Conservation (phyloP, 176 grass and related monocot species). For the Themeda triandra region DNA sequence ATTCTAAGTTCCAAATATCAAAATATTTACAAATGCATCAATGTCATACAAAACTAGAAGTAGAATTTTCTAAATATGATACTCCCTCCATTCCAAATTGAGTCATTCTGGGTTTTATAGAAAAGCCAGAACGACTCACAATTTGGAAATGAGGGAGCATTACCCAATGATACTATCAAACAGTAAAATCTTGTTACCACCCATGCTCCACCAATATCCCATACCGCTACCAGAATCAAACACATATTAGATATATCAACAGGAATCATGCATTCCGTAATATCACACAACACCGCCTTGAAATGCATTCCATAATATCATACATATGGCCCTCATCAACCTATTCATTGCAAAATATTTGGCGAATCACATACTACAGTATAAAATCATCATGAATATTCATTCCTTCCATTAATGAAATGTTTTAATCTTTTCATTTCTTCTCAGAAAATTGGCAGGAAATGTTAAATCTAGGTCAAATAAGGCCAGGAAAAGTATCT, state of each 20-base stretch:
- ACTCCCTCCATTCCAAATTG: no score
- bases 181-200: neutral
- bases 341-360: neutral
- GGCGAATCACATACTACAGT: neutral
- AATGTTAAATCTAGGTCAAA: neutral
- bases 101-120: no score
- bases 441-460: neutral
- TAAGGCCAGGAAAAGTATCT: neutral
- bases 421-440: neutral
- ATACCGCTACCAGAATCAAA: neutral
- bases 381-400: conserved; percentile 8
- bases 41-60: neutral
- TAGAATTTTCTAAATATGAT: neutral
- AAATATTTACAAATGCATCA: neutral
- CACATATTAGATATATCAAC: neutral
- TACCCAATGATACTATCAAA: neutral
- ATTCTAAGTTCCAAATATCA: neutral
- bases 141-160: neutral
- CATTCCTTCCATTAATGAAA: neutral
- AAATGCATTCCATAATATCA: neutral
- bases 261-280: no score
- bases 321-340: neutral
- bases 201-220: neutral
- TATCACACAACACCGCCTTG: neutral
- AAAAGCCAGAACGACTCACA: neutral